Evolutionary conservation across 306 rosid species (phyloP).

Genomic region (Quercus berberidifolia): DNA sequence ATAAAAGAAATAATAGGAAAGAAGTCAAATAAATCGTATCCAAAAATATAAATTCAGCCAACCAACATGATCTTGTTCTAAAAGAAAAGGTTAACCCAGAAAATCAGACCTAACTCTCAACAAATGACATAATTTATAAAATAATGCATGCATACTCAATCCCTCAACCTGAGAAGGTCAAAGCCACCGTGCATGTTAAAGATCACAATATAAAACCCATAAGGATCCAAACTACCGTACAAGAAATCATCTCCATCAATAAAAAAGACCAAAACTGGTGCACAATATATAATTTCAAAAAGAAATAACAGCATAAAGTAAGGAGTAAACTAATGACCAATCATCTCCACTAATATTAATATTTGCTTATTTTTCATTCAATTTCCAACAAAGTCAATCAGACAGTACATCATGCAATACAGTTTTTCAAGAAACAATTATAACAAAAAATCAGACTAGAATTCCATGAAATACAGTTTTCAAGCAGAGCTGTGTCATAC

Average conservation of each 20-base stretch:
- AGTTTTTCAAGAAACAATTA: neutral
- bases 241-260: neutral
- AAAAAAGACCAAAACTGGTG: neutral
- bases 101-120: conserved; percentile 18
- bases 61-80: conserved; percentile 12
- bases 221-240: neutral
- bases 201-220: neutral
- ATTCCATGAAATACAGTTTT: neutral
- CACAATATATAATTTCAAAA: neutral
- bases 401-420: neutral
- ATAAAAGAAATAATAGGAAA: neutral
- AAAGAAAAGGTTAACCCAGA: conserved; percentile 11
- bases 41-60: neutral
- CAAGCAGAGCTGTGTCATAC: neutral
- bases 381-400: neutral
- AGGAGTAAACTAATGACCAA: neutral
- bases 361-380: neutral
- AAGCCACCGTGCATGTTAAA: conserved; percentile 4
- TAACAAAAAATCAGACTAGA: neutral
- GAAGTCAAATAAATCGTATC: neutral
- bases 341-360: neutral
- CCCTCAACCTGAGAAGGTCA: neutral
- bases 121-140: conserved; percentile 8
- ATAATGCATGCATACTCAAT: neutral
- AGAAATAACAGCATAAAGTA: neutral